Conservation (phyloP, 352 stramenopile genomes). For the Lagenidium giganteum region DNA sequence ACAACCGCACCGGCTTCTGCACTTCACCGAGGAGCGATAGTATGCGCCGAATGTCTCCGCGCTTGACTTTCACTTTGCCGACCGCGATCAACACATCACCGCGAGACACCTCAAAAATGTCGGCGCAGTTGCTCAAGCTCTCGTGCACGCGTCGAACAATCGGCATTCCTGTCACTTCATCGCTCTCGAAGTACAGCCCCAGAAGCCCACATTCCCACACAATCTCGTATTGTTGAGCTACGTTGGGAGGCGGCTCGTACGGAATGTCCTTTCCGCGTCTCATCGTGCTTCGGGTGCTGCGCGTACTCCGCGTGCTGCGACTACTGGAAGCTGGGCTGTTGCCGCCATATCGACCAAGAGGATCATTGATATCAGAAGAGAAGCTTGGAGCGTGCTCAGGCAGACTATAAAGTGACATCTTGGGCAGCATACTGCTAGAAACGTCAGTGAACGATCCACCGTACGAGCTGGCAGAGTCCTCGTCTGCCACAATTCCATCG, state of each 20-base stretch:
- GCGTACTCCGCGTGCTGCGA: no score
- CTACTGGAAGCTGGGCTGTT: slow-evolving; percentile 37
- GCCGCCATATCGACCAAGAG: slow-evolving; percentile 34
- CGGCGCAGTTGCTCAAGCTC: slow-evolving; percentile 80
- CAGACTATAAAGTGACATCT: no score
- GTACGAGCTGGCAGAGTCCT: no score
- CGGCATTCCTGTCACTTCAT: slow-evolving; percentile 72
- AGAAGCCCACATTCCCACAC: slow-evolving; percentile 84
- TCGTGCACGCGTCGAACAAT: slow-evolving; percentile 85
- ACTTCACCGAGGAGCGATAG: slow-evolving; percentile 75
- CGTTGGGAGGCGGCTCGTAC: slow-evolving; percentile 60
- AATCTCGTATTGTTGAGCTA: slow-evolving; percentile 82
- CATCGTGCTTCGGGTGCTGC: slow-evolving; percentile 46
- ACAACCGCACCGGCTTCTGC: slow-evolving; percentile 71
- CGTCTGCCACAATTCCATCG: no score
- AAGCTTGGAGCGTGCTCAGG: no score
- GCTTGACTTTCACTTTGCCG: slow-evolving; percentile 70
- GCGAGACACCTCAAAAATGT: slow-evolving; percentile 80
- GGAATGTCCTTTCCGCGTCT: slow-evolving; percentile 43
- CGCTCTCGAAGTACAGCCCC: slow-evolving; percentile 82
- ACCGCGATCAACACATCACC: slow-evolving; percentile 77
- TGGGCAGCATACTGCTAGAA: slow-evolving; percentile 14
- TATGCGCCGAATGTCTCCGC: slow-evolving; percentile 77
- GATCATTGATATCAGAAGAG: slow-evolving; percentile 43
- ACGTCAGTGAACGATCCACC: slow-evolving; percentile 33